Conservation (phyloP, 2,329 filamentous ascomycete species). For the Arthrinium puccinioides region DNA sequence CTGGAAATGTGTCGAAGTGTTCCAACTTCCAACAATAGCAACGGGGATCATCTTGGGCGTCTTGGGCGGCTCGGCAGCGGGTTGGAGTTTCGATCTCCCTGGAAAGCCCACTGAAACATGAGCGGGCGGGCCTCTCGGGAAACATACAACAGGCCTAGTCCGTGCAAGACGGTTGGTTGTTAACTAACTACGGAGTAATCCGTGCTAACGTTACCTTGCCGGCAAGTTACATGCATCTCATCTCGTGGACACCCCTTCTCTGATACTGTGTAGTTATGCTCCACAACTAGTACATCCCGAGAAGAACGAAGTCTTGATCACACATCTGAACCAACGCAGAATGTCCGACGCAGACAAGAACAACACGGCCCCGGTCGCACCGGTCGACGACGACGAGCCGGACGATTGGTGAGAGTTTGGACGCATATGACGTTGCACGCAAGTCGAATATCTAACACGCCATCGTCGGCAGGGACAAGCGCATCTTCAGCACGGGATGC, state of each 20-base stretch:
- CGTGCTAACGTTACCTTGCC: too few relatives aligned
- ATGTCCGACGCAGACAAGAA: conserved; percentile 56
- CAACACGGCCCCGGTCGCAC: conserved; percentile 27
- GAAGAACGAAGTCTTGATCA: too few relatives aligned
- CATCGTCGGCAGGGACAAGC: conserved; percentile 70
- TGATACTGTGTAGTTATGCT: neutral
- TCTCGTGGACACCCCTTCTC: neutral
- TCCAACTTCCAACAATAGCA: too few relatives aligned
- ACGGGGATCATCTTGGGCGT: too few relatives aligned
- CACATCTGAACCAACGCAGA: conserved; percentile 13
- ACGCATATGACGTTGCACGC: neutral
- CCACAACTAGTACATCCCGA: neutral
- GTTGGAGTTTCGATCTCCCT: too few relatives aligned
- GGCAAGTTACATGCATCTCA: neutral
- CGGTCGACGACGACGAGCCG: conserved; percentile 71
- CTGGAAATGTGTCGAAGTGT: too few relatives aligned
- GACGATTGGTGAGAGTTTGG: conserved; percentile 79
- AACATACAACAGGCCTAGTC: too few relatives aligned
- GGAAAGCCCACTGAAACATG: too few relatives aligned
- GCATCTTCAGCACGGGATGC: conserved; percentile 95
- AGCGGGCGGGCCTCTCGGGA: too few relatives aligned
- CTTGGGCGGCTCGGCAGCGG: too few relatives aligned
- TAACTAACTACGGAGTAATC: too few relatives aligned
- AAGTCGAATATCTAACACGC: neutral
- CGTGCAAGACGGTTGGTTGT: too few relatives aligned